A percentile compares a stretch with the other conserved stretches of the same genome.
phyloP scores from a whole-genome alignment of 2,329 filamentous ascomycete genomes.

The Pseudogymnoascus sp. region DNA sequence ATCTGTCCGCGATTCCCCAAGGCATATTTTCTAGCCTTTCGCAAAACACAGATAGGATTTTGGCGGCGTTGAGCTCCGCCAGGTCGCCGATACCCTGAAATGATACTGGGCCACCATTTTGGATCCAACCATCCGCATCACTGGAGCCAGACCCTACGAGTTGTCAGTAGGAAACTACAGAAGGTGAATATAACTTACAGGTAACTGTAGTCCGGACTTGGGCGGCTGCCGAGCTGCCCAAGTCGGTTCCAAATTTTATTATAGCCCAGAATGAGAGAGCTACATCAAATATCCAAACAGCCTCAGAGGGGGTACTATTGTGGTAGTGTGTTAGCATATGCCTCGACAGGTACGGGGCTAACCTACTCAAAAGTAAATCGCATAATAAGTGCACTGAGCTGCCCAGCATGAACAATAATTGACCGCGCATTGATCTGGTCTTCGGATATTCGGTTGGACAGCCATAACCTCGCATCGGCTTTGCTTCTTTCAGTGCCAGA shows the following conservation, averaged over 20 bases:
- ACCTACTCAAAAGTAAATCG: conserved; percentile 16
- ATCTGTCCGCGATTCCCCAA: conserved; percentile 13
- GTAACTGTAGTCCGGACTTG: conserved; percentile 9
- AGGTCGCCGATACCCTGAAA: conserved; percentile 14
- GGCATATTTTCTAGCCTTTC: conserved; percentile 15
- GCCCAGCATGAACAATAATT: conserved; percentile 15
- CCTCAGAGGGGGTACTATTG: conserved; percentile 11
- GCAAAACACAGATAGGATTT: conserved; percentile 13
- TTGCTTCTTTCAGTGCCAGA: conserved; percentile 15
- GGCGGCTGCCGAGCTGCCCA: background rate
- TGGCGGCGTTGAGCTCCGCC: conserved; percentile 12
- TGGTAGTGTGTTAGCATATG: background rate
- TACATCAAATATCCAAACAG: conserved; percentile 14
- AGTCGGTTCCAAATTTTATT: conserved; percentile 12
- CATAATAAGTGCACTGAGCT: conserved; percentile 13
- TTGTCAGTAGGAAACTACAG: background rate
- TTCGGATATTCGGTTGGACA: conserved; percentile 12
- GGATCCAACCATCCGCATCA: conserved; percentile 13
- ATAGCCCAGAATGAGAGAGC: conserved; percentile 15
- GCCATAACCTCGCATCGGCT: conserved; percentile 12
- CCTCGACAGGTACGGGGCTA: background rate
- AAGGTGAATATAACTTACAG: conserved; percentile 10
- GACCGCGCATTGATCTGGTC: conserved; percentile 12
- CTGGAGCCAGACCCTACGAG: conserved; percentile 13
- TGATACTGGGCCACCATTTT: conserved; percentile 13